Base-by-base conservation (phyloP, 768 basidiomycete genomes). In the Pulveroboletus ravenelii region DNA sequence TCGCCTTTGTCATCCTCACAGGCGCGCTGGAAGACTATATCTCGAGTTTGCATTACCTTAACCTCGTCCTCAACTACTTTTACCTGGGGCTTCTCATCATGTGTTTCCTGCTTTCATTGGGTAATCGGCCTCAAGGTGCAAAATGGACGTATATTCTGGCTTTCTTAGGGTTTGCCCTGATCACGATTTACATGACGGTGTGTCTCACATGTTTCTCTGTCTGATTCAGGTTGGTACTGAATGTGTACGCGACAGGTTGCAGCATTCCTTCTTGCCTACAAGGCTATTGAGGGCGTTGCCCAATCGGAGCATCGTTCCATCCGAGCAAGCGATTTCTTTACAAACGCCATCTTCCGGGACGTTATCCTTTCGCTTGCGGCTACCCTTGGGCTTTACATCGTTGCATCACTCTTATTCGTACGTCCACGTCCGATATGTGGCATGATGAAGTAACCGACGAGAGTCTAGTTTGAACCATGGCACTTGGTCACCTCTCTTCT, bases 121-220 rank as follows among this genome's bases (percentile, higher is more conserved):
- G 94, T 0, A 97, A 97, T 65, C 73, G 95, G 10, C 94, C 94
- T 5, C 90, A 94, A 58, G 94, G 94, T 30, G 80, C 84, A 3
- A 93, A 90, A 66, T 83, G 84, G 80, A 82, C 81, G 6, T 99
- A 96, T 66, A 92, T 90, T 3, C 61, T 79, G 7, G 87, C 91
- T 27, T 84, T 97, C 61, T 64, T 95, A 29, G 90, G 92, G 1
- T 99, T 95, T 70, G 92, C 79, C 3, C 5, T 95, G 20, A 83
- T 99, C 56, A 98, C 95, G 30, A 67, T 93, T n/a, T 98, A 98
- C 64, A 98, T 99, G 95, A 91, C 93, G 46, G 87, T 91, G 44
- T 20, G 80, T 65, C 30, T 15, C 30, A 14, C 10, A 8, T 18
- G 10, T n/a, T 38, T 59, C 52, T 42, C 30, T 49, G 30, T 31